These are phyloP conservation scores for Veloboletus limbatus DNA, from an alignment of 1,284 basidiomycete species.

Conservation along the genomic window DNA sequence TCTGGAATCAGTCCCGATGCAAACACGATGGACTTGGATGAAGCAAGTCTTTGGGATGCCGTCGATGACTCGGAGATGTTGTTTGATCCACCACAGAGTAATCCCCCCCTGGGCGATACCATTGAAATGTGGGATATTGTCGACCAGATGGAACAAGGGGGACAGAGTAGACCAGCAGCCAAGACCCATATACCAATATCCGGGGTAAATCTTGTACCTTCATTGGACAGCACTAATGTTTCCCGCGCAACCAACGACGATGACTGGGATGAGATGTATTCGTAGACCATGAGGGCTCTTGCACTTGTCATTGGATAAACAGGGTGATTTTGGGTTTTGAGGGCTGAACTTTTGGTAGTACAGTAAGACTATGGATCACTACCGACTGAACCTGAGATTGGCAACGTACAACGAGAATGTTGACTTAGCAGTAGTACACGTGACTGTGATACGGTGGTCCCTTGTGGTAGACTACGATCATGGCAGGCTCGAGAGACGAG, in stretches of 20 bases:
- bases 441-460: no score
- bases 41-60: conserved; percentile 53
- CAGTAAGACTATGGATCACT: no score
- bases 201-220: conserved; percentile 21
- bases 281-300: no score
- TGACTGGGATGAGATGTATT: conserved; percentile 54
- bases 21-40: conserved; percentile 43
- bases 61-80: conserved; percentile 18
- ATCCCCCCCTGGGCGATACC: conserved; percentile 40
- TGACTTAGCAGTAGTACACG: no score
- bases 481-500: conserved; percentile 32
- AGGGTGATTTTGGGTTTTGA: no score
- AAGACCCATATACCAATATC: conserved; percentile 19
- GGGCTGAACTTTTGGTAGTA: no score
- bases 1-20: conserved; percentile 13
- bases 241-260: conserved; percentile 36
- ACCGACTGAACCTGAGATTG: no score
- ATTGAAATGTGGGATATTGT: conserved; percentile 70
- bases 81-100: conserved; percentile 12
- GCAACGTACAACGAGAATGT: background rate
- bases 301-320: no score
- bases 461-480: no score
- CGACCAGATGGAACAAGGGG: conserved; percentile 39
- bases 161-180: conserved; percentile 1
- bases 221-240: conserved; percentile 26